Evolutionary conservation across 345 rosid genomes (phyloP).

Genomic region (Nasturtium officinale): DNA sequence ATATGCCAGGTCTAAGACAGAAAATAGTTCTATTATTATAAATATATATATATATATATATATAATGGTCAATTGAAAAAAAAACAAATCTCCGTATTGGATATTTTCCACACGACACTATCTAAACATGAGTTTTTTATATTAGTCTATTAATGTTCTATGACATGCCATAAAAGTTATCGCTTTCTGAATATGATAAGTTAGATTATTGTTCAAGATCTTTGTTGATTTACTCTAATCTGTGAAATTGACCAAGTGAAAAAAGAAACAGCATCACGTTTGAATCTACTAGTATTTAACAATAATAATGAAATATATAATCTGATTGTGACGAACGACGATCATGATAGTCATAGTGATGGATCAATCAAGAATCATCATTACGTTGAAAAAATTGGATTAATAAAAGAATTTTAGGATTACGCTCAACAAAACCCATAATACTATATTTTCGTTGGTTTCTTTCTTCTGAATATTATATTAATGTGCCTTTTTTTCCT

Average conservation of each 20-base stretch:
- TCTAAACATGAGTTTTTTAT: background rate
- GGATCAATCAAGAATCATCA: constrained; percentile 6
- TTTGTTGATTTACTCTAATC: background rate
- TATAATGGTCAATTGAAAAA: too few relatives aligned
- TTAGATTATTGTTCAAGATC: background rate
- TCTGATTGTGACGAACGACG: background rate
- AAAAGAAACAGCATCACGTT: background rate
- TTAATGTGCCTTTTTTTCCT: too few relatives aligned
- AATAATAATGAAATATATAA: background rate
- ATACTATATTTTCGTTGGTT: constrained; percentile 3
- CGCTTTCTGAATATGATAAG: background rate
- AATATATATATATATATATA: too few relatives aligned
- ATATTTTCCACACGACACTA: background rate
- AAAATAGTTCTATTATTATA: background rate
- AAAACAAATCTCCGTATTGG: too few relatives aligned
- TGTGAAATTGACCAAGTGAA: background rate
- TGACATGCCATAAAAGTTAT: background rate
- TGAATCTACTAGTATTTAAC: background rate
- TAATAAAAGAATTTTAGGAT: background rate
- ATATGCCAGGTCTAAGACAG: background rate
- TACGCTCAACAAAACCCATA: constrained; percentile 20
- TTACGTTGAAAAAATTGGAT: background rate
- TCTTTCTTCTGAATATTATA: background rate
- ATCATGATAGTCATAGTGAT: constrained; percentile 9
- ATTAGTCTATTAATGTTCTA: background rate